Conservation (phyloP, 1,139 yeast species). For the Pichia sp. region DNA sequence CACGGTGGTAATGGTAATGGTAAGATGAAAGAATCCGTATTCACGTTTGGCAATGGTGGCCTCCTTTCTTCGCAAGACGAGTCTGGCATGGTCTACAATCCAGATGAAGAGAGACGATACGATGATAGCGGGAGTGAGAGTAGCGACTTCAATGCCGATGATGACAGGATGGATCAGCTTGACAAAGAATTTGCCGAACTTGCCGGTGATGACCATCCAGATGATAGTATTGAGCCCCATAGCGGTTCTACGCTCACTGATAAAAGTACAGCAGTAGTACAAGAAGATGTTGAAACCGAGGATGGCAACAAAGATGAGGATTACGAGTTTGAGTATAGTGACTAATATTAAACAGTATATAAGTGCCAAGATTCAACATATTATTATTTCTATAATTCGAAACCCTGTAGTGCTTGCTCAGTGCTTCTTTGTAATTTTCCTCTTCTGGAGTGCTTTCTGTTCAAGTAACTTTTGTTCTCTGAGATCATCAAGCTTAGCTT, state of each 20-base stretch:
- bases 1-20: slow-evolving; percentile 3
- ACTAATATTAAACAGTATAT: slow-evolving; percentile 4
- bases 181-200: slow-evolving; percentile 13
- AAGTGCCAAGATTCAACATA: too few species aligned
- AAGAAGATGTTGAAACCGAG: neutral
- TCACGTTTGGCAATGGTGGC: too few species aligned
- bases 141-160: neutral
- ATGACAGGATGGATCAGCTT: slow-evolving; percentile 5
- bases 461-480: slow-evolving; percentile 25
- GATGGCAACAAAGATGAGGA: slow-evolving; percentile 18
- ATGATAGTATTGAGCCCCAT: too few species aligned
- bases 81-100: slow-evolving; percentile 6
- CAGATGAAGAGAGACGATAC: slow-evolving; percentile 2
- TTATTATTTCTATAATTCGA: too few species aligned
- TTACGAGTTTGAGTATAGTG: slow-evolving; percentile 28
- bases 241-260: too few species aligned
- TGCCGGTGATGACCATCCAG: slow-evolving; percentile 2
- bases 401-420: too few species aligned
- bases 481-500: slow-evolving; percentile 27
- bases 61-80: too few species aligned
- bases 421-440: slow-evolving; percentile 4
- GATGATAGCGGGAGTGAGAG: neutral
- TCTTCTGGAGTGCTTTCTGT: slow-evolving; percentile 24
- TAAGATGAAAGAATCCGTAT: too few species aligned
- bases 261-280: too few species aligned